Evolutionary conservation across 208 protist genomes (phyloP), one percentile per base, ranked within the genome.

Genomic region (Sergeia podlipaevii): DNA sequence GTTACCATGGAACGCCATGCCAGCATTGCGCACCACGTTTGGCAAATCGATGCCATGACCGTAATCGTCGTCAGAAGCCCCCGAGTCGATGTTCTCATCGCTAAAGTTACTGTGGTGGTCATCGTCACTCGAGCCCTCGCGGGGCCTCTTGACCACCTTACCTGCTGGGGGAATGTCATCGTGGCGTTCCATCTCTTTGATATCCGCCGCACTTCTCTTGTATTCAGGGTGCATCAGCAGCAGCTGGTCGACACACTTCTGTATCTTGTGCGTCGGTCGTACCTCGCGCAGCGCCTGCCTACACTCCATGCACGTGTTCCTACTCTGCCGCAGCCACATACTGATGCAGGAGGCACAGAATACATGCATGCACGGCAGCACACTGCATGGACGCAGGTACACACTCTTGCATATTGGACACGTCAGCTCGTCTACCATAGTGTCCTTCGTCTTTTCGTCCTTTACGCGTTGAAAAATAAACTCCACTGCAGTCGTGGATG

Each of bases 301-400:
- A 60, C 91, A 97, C 60, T 88, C 64, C 7, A 82, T 68, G 51
- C 91, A 97, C n/a, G 37, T 74, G 6, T 15, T 53, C 34, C 61
- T 61, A 0, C 62, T 59, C 23, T 66, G 27, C 8, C 38, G 45
- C n/a, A 92, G 13, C 79, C 82, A 89, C 28, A 50, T 45, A 52
- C 74, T 89, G 52, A 97, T 76, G 60, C 91, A 97, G 8, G 60
- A 48, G 2, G 80, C 78, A 51, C 91, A 97, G 55, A 91, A 93
- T 32, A 84, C 79, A 73, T 97, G 91, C 71, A 92, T 78, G 49
- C 91, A 97, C 7, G 91, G 91, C 49, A 95, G 54, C 46, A 85
- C 46, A 27, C 61, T 84, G 63, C 84, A 89, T 0, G 86, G 85
- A 0, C 88, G 85, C 61, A 78, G 60, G 43, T 85, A 91, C 5